A percentile compares a stretch with the other conserved stretches of the same genome.
Evolutionary conservation across 495 filamentous ascomycete species (phyloP).

Genomic region (Aspergillus bridgeri): DNA sequence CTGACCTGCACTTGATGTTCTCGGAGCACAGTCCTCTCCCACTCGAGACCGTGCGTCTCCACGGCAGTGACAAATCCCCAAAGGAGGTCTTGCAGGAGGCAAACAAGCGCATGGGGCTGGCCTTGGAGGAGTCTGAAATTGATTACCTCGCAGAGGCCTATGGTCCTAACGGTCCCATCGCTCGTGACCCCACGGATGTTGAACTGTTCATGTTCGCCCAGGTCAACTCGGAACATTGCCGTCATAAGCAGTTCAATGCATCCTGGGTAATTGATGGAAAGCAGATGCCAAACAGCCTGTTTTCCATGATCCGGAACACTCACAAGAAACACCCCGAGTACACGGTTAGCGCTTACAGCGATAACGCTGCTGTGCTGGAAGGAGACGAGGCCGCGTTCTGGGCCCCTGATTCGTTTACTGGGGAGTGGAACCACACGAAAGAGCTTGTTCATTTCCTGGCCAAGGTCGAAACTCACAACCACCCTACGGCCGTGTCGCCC

Average conservation of each 20-base stretch:
- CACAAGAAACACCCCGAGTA: conserved; percentile 72
- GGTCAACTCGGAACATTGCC: conserved; percentile 64
- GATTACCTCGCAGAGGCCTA: conserved; percentile 90
- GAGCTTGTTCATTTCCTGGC: conserved; percentile 84
- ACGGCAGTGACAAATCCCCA: conserved; percentile 56
- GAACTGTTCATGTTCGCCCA: conserved; percentile 99
- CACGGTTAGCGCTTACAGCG: conserved; percentile 92
- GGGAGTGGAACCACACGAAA: conserved; percentile 82
- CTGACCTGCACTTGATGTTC: conserved; percentile 73
- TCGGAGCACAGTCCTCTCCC: conserved; percentile 66
- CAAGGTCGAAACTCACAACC: conserved; percentile 98
- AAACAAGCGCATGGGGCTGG: conserved; percentile 77
- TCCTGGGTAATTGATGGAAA: conserved; percentile 95
- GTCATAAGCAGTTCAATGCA: conserved; percentile 89
- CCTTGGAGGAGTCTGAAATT: conserved; percentile 83
- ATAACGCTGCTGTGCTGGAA: conserved; percentile 91
- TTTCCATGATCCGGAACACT: conserved; percentile 94
- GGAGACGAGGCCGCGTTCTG: conserved; percentile 73
- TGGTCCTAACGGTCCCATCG: conserved; percentile 63
- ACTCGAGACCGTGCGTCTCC: conserved; percentile 69
- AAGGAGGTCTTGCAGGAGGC: conserved; percentile 72
- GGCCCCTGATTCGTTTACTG: conserved; percentile 80
- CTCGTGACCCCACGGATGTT: conserved; percentile 75
- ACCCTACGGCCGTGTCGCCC: conserved; percentile 92
- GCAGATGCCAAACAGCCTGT: conserved; percentile 72